phyloP scores from a whole-genome alignment of 1,284 basidiomycete species.

The Wallemia ichthyophaga region DNA sequence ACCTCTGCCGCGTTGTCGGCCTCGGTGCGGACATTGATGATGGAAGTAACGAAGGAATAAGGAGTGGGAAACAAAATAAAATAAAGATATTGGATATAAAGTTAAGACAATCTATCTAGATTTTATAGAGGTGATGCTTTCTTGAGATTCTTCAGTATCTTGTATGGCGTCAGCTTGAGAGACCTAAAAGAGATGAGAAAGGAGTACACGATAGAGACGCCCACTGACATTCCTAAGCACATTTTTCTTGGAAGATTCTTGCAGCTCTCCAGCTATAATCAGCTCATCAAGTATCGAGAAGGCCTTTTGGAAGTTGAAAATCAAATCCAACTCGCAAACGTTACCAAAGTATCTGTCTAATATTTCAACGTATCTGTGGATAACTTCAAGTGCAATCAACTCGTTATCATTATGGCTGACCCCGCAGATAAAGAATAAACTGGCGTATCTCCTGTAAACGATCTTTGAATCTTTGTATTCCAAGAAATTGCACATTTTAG shows the following conservation, averaged over 20 bases:
- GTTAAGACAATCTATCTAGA: too few relatives aligned
- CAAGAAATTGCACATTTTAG: constrained; percentile 95
- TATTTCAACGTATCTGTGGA: constrained; percentile 97
- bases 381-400: constrained; percentile 76
- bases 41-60: too few relatives aligned
- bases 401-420: constrained; percentile 68
- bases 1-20: too few relatives aligned
- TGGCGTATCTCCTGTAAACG: constrained; percentile 89
- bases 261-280: constrained; percentile 88
- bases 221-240: constrained; percentile 49
- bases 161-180: constrained; percentile 20
- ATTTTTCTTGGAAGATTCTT: constrained; percentile 95
- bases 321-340: constrained; percentile 83
- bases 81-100: too few relatives aligned
- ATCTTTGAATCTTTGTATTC: constrained; percentile 98
- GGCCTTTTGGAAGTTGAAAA: constrained; percentile 96
- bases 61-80: too few relatives aligned
- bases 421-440: constrained; percentile 88
- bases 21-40: too few relatives aligned
- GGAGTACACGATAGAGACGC: constrained; percentile 10
- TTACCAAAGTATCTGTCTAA: constrained; percentile 97
- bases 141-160: constrained; percentile 17
- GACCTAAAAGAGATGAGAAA: constrained; percentile 11
- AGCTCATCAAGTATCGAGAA: constrained; percentile 91
- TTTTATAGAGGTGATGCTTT: background rate